Evolutionary conservation across 1,284 basidiomycete species (phyloP).

Genomic region (Dichomitus squalens): DNA sequence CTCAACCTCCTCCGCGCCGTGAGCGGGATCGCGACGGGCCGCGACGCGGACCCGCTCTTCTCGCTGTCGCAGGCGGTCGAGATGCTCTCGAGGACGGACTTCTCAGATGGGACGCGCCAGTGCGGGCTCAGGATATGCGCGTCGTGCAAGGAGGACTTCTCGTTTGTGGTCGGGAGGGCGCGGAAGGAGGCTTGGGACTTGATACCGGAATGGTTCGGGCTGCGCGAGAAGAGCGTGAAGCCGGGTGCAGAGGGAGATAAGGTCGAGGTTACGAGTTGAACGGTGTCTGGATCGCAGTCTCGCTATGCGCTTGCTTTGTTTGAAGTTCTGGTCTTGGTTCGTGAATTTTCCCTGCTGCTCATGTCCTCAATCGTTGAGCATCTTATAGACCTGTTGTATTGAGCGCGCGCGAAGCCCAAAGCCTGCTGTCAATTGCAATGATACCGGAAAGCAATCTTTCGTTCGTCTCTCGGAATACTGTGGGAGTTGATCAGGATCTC

Average conservation of each 20-base stretch:
- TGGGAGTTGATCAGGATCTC: no score
- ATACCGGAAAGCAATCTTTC: no score
- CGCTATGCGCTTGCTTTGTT: neutral
- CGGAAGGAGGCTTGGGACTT: slow-evolving; percentile 65
- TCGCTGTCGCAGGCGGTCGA: slow-evolving; percentile 66
- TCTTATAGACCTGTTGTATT: no score
- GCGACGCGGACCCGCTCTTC: slow-evolving; percentile 73
- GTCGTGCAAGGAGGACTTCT: slow-evolving; percentile 63
- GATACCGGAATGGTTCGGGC: slow-evolving; percentile 68
- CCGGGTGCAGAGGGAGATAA: neutral
- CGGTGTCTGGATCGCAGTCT: neutral
- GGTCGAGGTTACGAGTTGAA: neutral
- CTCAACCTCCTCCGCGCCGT: slow-evolving; percentile 70
- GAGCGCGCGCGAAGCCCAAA: no score
- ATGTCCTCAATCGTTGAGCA: no score
- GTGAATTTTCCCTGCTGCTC: no score
- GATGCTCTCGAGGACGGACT: slow-evolving; percentile 71
- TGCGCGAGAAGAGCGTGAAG: slow-evolving; percentile 29
- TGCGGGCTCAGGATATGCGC: slow-evolving; percentile 63
- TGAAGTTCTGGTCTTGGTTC: neutral
- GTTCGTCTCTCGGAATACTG: no score
- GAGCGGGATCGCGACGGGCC: slow-evolving; percentile 66
- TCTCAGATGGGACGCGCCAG: slow-evolving; percentile 59
- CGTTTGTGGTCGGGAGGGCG: slow-evolving; percentile 49
- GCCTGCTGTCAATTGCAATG: no score